These are phyloP conservation scores for Colletotrichum acutatum DNA, from an alignment of 2,329 filamentous ascomycete genomes.

Conservation along the genomic window DNA sequence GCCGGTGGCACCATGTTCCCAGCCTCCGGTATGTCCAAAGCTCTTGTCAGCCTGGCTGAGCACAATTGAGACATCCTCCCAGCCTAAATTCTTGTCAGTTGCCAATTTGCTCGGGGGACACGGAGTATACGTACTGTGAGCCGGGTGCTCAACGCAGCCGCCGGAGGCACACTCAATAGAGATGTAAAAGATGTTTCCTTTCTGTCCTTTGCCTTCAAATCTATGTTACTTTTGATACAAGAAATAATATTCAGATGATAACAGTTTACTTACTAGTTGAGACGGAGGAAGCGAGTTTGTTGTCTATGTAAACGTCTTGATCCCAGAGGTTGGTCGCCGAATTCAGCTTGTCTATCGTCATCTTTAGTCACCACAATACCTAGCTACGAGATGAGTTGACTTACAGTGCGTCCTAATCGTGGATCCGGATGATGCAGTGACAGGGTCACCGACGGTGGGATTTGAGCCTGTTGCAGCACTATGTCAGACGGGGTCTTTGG, in stretches of 20 bases:
- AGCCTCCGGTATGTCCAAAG: neutral
- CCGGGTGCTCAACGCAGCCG: slow-evolving; percentile 6
- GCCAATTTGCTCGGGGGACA: no score
- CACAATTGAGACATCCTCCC: slow-evolving; percentile 12
- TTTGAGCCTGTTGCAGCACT: neutral
- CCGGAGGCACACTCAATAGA: slow-evolving; percentile 20
- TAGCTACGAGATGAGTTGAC: neutral
- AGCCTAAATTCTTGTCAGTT: neutral
- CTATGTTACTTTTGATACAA: neutral
- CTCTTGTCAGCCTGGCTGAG: neutral
- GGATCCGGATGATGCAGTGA: slow-evolving; percentile 2
- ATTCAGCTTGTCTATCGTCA: neutral
- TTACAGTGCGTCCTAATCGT: slow-evolving; percentile 12
- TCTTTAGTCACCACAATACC: neutral
- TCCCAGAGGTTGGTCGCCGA: slow-evolving; percentile 10
- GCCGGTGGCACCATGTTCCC: neutral
- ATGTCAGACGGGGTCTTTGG: neutral
- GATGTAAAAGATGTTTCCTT: slow-evolving; percentile 13
- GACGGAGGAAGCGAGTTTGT: neutral
- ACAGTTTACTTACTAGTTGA: neutral
- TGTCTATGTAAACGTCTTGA: slow-evolving; percentile 3
- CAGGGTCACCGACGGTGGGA: neutral
- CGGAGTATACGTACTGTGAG: neutral
- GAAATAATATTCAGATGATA: accelerated
- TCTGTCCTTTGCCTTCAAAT: slow-evolving; percentile 14